Base-by-base conservation (phyloP, 495 filamentous ascomycete genomes). In the Talaromyces stipitatus region DNA sequence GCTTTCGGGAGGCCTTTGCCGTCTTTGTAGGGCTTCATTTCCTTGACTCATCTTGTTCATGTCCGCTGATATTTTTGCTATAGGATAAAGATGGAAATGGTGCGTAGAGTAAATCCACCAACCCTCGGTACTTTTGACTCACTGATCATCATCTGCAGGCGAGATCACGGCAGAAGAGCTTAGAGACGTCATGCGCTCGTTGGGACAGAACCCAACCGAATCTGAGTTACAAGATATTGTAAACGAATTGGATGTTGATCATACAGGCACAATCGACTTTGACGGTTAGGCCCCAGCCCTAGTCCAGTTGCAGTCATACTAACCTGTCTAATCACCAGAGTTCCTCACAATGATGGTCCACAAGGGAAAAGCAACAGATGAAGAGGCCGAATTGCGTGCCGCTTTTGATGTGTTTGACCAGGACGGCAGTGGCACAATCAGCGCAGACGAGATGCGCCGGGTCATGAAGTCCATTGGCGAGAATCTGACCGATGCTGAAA, bases 391-490 rank as follows among this genome's bases (percentile, higher is more conserved):
- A 58, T 69, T 79, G 16, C 55, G 69, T 46, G 68, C 67, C 46
- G 76, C 76, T 16, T 78, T 78, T 66, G 65, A 67, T 53, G 74
- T 78, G 41, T 79, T 79, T 58, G 76, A 79, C 60, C 71, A 73
- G 59, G 76, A 79, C 58, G 64, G 64, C 29, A 77, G 67, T 56
- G 75, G 76, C 53, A 72, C 74, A 36, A 78, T 79, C 61, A 70
- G 67, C 12, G 66, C 66, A 4, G 71, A 72, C 10, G 76, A 78
- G 66, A 64, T 79, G 28, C 62, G 70, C 24, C 66, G 70, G 9
- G 68, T 79, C 32, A 69, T 79, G 61, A 69, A 67, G 50, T 72
- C 68, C 6, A 69, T 78, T 41, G 76, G 76, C 14, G 74, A 79
- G 65, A 68, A 73, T 56, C 57, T 78, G 59, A 73, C 71, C 4